Conservation (phyloP, 2,329 filamentous ascomycete species). For the Aureobasidium sp. region DNA sequence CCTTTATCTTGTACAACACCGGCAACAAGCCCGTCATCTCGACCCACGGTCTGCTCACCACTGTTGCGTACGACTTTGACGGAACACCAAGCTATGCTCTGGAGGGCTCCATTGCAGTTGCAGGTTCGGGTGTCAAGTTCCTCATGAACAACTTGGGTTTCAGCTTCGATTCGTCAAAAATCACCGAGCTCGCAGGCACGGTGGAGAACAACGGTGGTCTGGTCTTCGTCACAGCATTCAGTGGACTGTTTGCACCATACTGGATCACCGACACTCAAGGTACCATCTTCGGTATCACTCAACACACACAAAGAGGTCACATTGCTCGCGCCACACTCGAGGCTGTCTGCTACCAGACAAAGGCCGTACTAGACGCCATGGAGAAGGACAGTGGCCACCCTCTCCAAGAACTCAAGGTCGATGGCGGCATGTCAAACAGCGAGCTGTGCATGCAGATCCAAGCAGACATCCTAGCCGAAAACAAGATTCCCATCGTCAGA, state of each 20-base stretch:
- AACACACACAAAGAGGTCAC: constrained; percentile 76
- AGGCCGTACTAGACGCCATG: constrained; percentile 88
- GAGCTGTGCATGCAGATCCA: constrained; percentile 88
- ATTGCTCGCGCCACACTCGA: constrained; percentile 85
- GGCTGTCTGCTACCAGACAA: constrained; percentile 86
- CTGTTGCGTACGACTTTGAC: constrained; percentile 77
- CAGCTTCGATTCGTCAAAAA: constrained; percentile 54
- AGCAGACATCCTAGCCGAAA: constrained; percentile 63
- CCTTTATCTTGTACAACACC: constrained; percentile 84
- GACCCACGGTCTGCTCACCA: constrained; percentile 72
- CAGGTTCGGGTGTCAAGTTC: constrained; percentile 59
- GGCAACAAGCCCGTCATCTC: constrained; percentile 80
- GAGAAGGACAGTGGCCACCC: constrained; percentile 72
- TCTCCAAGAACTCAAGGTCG: constrained; percentile 68
- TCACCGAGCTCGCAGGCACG: constrained; percentile 54
- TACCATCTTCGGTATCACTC: constrained; percentile 51
- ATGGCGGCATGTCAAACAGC: constrained; percentile 83
- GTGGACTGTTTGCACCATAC: constrained; percentile 83
- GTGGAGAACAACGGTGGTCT: constrained; percentile 73
- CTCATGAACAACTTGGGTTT: constrained; percentile 52
- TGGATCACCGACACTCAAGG: constrained; percentile 92
- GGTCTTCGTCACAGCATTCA: constrained; percentile 82
- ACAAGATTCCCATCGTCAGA: constrained; percentile 64
- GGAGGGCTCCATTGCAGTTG: constrained; percentile 72
- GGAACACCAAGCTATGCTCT: constrained; percentile 64